Evolutionary conservation across 2,329 filamentous ascomycete species (phyloP).

Genomic region (Cercospora berteroae): DNA sequence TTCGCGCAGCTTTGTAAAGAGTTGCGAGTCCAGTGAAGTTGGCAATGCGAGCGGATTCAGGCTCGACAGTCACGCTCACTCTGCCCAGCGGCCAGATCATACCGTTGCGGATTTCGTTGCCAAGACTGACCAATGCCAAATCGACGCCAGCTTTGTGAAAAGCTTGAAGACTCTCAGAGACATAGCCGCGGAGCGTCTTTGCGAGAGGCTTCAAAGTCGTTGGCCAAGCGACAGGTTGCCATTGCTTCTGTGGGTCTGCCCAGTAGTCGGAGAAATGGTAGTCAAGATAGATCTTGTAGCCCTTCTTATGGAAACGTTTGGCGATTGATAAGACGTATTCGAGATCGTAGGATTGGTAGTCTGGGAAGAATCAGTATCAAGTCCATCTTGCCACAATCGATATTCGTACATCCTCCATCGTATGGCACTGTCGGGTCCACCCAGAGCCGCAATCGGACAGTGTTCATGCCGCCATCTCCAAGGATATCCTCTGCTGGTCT

Average conservation of each 20-base stretch:
- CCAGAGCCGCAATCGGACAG: constrained; percentile 36
- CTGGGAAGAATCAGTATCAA: not conserved
- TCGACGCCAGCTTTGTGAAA: constrained; percentile 43
- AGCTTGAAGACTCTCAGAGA: constrained; percentile 39
- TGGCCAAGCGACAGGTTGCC: constrained; percentile 39
- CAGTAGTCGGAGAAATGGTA: constrained; percentile 37
- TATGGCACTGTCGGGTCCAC: constrained; percentile 34
- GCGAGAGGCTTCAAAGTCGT: constrained; percentile 35
- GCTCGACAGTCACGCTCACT: constrained; percentile 39
- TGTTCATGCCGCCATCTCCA: constrained; percentile 40
- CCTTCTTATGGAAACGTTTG: constrained; percentile 38
- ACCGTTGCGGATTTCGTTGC: constrained; percentile 42
- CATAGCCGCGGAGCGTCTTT: constrained; percentile 37
- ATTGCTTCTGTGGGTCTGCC: constrained; percentile 42
- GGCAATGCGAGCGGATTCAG: constrained; percentile 32
- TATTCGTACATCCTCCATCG: constrained; percentile 26
- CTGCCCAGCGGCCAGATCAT: constrained; percentile 42
- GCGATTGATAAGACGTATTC: constrained; percentile 39
- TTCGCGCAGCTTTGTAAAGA: constrained; percentile 33
- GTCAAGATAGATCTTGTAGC: constrained; percentile 42
- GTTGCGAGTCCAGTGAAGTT: constrained; percentile 39
- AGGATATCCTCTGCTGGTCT: constrained; percentile 39
- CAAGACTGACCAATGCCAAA: constrained; percentile 44
- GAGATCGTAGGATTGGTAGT: constrained; percentile 35
- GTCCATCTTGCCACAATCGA: too few relatives aligned